Conservation (phyloP, 2,329 filamentous ascomycete species). For the Pseudofabraea citricarpa region DNA sequence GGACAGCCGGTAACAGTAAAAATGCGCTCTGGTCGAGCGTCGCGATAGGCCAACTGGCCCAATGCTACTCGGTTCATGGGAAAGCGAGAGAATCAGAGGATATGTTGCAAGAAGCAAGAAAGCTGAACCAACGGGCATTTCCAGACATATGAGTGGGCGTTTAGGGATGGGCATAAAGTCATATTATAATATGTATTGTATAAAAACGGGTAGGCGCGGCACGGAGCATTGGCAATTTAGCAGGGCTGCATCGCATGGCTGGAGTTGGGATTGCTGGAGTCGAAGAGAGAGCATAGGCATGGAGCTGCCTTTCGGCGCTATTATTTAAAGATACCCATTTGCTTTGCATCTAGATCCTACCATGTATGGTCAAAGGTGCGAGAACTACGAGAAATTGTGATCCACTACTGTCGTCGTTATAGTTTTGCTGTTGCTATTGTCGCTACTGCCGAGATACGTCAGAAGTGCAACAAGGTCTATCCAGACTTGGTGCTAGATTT, state of each 20-base stretch:
- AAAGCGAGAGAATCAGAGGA: constrained; percentile 46
- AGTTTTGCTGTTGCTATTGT: too few species aligned
- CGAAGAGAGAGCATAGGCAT: not conserved
- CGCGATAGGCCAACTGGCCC: constrained; percentile 71
- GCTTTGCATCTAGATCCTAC: constrained; percentile 11
- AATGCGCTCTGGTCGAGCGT: constrained; percentile 77
- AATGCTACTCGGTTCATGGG: constrained; percentile 70
- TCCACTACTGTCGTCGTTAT: too few species aligned
- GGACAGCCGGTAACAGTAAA: constrained; percentile 64
- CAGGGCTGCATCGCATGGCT: too few species aligned
- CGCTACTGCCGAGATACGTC: too few species aligned
- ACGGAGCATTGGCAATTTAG: not conserved
- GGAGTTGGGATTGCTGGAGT: constrained; percentile 2
- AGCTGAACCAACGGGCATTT: constrained; percentile 19
- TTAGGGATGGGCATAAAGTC: not conserved
- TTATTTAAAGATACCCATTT: constrained; percentile 16
- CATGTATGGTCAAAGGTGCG: not conserved
- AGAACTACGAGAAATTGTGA: too few species aligned
- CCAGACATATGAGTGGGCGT: constrained; percentile 6
- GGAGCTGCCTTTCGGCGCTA: constrained; percentile 4
- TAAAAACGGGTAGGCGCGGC: not conserved
- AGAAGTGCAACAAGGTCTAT: too few species aligned
- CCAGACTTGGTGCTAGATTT: too few species aligned
- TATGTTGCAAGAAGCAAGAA: constrained; percentile 37
- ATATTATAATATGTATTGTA: not conserved